phyloP scores from a whole-genome alignment of 2,329 filamentous ascomycete species.

The Zalaria sp. region DNA sequence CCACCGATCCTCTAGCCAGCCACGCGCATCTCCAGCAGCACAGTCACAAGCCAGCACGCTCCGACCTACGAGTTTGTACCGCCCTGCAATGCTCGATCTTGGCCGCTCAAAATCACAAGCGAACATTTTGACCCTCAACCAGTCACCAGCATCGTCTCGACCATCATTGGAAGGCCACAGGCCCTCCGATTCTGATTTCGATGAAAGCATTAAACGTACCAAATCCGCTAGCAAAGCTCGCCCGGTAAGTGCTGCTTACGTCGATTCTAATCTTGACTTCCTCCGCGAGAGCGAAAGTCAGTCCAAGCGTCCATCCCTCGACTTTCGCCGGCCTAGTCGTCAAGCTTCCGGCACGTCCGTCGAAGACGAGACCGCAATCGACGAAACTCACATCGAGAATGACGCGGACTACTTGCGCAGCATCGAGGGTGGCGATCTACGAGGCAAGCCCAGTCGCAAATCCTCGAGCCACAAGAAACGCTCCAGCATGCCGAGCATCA shows the following conservation, averaged over 20 bases:
- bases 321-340: constrained; percentile 15
- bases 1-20: constrained; percentile 34
- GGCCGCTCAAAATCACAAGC: constrained; percentile 37
- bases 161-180: constrained; percentile 59
- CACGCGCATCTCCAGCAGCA: constrained; percentile 26
- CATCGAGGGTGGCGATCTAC: constrained; percentile 49
- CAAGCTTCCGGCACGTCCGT: constrained; percentile 12
- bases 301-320: constrained; percentile 16
- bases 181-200: constrained; percentile 47
- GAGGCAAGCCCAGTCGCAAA: constrained; percentile 38
- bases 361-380: constrained; percentile 26
- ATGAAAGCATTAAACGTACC: constrained; percentile 43
- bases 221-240: constrained; percentile 54
- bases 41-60: constrained; percentile 21
- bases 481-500: constrained; percentile 54
- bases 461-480: constrained; percentile 54
- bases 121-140: constrained; percentile 34
- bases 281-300: constrained; percentile 59
- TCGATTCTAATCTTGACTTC: constrained; percentile 72
- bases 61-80: constrained; percentile 18
- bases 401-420: constrained; percentile 73
- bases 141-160: constrained; percentile 42
- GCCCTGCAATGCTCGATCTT: constrained; percentile 28
- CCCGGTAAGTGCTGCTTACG: constrained; percentile 61
- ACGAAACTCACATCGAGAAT: constrained; percentile 57